Evolutionary conservation across 106 monocot species (phyloP).

Genomic region (Cymbidium sinense): DNA sequence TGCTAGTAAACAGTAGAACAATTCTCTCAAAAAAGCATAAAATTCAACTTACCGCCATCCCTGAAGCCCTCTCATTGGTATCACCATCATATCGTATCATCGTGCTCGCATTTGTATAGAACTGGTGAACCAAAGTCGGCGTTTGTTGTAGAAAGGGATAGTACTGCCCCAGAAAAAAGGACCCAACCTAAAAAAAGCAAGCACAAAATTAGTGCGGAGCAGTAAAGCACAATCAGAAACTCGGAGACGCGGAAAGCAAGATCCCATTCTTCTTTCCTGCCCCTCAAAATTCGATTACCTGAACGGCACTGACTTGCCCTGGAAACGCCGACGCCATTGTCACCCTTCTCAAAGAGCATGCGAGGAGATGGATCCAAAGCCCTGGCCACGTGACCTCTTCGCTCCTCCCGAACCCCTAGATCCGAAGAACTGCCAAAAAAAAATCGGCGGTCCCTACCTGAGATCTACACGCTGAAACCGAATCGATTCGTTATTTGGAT

Average conservation of each 20-base stretch:
- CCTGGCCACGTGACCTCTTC: not conserved
- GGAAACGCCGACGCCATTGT: slow-evolving; percentile 33
- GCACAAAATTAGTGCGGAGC: not conserved
- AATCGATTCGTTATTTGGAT: not conserved
- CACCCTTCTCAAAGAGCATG: slow-evolving; percentile 5
- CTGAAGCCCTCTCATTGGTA: slow-evolving; percentile 20
- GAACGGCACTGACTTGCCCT: slow-evolving; percentile 23
- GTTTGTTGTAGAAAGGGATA: slow-evolving; percentile 47
- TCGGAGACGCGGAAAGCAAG: not conserved
- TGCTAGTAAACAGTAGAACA: not conserved
- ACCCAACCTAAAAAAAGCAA: slow-evolving; percentile 41
- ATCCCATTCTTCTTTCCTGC: not conserved
- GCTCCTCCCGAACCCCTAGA: slow-evolving; percentile 3
- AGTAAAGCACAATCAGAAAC: not conserved
- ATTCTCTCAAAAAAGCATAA: not conserved
- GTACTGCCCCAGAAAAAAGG: slow-evolving; percentile 55
- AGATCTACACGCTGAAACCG: not conserved
- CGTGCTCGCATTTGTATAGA: slow-evolving; percentile 51
- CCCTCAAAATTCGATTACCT: slow-evolving; percentile 8
- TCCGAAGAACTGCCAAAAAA: not conserved
- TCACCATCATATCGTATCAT: slow-evolving; percentile 44
- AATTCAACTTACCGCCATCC: slow-evolving; percentile 30
- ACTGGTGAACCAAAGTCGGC: slow-evolving; percentile 47
- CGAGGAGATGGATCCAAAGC: slow-evolving; percentile 1
- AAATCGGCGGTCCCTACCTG: not conserved